phyloP scores from a whole-genome alignment of 495 filamentous ascomycete species.

The Daldinia grandis region DNA sequence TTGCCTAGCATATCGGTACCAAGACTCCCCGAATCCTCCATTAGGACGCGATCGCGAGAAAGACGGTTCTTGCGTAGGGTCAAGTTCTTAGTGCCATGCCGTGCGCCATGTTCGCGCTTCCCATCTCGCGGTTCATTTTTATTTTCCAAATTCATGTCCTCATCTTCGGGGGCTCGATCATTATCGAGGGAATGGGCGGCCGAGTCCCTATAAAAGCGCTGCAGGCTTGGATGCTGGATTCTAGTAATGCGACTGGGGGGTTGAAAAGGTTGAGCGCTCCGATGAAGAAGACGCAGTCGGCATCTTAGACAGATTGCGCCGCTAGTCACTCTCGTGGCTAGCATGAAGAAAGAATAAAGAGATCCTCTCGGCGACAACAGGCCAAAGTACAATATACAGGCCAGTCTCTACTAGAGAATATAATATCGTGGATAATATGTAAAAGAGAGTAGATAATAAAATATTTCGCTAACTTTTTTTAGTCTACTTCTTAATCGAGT shows the following conservation, averaged over 20 bases:
- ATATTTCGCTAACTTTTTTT: conserved; percentile 4
- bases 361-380: background rate
- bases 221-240: conserved; percentile 23
- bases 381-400: background rate
- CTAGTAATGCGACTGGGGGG: conserved; percentile 15
- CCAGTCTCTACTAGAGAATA: background rate
- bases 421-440: background rate
- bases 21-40: conserved; percentile 25
- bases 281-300: conserved; percentile 48
- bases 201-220: conserved; percentile 23
- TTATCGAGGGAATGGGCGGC: background rate
- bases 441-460: background rate
- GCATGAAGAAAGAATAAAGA: conserved; percentile 48
- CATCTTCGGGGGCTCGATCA: background rate
- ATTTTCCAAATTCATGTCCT: background rate
- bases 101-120: background rate
- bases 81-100: conserved; percentile 6
- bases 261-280: conserved; percentile 19
- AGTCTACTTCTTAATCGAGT: conserved; percentile 17
- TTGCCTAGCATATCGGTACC: conserved; percentile 47
- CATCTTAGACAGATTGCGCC: conserved; percentile 61
- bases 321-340: conserved; percentile 47
- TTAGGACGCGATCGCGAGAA: conserved; percentile 35
- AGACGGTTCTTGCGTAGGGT: conserved; percentile 36
- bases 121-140: background rate